A percentile compares a stretch with the other conserved stretches of the same genome.
Evolutionary conservation across 345 rosid genomes (phyloP).

Genomic region (Clarkia xantiana): DNA sequence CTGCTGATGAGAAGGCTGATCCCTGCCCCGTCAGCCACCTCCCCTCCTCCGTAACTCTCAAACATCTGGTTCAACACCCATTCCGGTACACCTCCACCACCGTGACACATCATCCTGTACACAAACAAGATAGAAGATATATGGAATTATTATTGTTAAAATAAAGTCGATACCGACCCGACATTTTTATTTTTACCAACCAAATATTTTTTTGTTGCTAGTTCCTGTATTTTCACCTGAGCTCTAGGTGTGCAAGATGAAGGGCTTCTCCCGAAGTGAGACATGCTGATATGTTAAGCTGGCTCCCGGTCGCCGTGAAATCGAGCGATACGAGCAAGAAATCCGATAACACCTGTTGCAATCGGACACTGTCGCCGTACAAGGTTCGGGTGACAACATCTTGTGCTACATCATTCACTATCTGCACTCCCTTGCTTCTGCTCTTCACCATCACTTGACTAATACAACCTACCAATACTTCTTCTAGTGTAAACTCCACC

Average conservation of each 20-base stretch:
- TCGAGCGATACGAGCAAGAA: constrained; percentile 48
- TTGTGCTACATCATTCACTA: constrained; percentile 42
- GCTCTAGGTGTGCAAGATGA: constrained; percentile 52
- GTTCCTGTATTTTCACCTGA: constrained; percentile 31
- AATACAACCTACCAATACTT: constrained; percentile 45
- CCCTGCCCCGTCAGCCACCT: constrained; percentile 50
- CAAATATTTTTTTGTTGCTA: no score
- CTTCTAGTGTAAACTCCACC: constrained; percentile 49
- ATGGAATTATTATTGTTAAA: neutral
- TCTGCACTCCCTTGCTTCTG: constrained; percentile 38
- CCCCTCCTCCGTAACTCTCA: constrained; percentile 33
- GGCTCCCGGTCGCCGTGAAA: constrained; percentile 47
- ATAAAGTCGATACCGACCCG: neutral
- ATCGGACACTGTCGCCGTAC: constrained; percentile 73
- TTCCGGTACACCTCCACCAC: constrained; percentile 59
- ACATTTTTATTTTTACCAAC: no score
- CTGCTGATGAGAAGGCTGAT: no score
- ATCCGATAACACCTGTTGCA: constrained; percentile 70
- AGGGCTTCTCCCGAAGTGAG: constrained; percentile 55
- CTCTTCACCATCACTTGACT: constrained; percentile 67
- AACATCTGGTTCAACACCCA: constrained; percentile 63
- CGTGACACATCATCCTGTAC: constrained; percentile 50
- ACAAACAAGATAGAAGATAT: neutral
- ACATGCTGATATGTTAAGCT: constrained; percentile 35
- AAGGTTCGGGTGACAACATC: constrained; percentile 38